Evolutionary conservation across 257 asterid genomes (phyloP).

Genomic region (Cynanchum wilfordii): DNA sequence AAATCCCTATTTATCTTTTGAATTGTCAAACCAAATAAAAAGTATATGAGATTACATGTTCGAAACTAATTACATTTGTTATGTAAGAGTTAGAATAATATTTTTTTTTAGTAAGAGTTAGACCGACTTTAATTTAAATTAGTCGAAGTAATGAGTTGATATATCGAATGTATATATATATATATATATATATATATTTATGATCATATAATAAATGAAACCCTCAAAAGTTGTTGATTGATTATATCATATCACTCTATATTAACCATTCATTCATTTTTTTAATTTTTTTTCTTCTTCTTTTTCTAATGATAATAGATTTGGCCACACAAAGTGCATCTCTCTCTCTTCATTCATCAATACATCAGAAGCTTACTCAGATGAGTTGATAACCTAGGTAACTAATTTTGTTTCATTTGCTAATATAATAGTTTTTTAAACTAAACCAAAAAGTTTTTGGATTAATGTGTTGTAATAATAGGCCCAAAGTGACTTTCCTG

Average conservation of each 20-base stretch:
- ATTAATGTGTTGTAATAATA: not conserved
- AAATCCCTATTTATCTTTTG: no score
- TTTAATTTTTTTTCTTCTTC: not conserved
- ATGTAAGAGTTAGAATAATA: no score
- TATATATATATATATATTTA: no score
- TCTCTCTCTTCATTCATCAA: not conserved
- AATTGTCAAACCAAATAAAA: no score
- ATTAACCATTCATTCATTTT: not conserved
- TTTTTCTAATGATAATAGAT: not conserved
- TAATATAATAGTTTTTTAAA: not conserved
- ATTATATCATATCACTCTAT: not conserved
- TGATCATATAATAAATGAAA: not conserved
- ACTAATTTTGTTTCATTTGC: not conserved
- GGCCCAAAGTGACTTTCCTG: no score
- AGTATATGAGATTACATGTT: no score
- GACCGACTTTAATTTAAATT: no score
- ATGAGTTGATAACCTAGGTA: constrained; percentile 5
- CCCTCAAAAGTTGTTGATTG: not conserved
- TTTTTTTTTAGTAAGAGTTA: no score
- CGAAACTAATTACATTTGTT: no score
- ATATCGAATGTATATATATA: no score
- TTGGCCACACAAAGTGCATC: not conserved
- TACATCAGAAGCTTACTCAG: not conserved
- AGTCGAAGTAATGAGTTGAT: no score
- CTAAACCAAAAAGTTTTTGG: not conserved